Conservation (phyloP, 148 eudicot species). For the Rhododendron ovatum region DNA sequence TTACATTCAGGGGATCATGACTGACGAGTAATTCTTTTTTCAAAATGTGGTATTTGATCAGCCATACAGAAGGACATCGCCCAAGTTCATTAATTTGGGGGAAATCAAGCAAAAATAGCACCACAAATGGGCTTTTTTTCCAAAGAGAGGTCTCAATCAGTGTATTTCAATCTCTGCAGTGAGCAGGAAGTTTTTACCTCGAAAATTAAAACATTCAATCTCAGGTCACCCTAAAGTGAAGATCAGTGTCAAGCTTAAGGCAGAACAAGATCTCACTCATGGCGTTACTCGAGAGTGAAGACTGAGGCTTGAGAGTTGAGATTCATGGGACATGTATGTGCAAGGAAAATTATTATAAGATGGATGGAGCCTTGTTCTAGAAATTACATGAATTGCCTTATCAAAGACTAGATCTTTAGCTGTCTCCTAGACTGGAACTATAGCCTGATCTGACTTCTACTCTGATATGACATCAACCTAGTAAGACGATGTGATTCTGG, state of each 20-base stretch:
- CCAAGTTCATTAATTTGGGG: not conserved
- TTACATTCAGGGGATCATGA: not conserved
- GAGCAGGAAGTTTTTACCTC: not conserved
- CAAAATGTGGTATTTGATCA: not conserved
- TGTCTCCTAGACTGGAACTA: not conserved
- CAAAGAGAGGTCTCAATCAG: not conserved
- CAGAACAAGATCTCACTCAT: not conserved
- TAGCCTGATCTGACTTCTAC: not conserved
- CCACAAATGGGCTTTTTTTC: not conserved
- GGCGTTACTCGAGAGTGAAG: not conserved
- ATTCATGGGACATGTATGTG: not conserved
- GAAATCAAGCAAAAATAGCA: not conserved
- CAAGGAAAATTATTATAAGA: not conserved
- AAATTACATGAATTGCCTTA: not conserved
- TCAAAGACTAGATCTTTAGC: not conserved
- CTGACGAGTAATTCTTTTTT: not conserved
- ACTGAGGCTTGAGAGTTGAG: not conserved
- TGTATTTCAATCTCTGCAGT: not conserved
- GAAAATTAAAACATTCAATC: not conserved
- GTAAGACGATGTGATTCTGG: not conserved
- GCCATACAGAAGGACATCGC: not conserved
- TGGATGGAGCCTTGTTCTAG: not conserved
- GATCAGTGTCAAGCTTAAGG: not conserved
- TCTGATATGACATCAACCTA: not conserved
- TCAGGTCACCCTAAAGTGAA: not conserved